These are phyloP conservation scores for Boletus bicolor DNA, from an alignment of 768 basidiomycete genomes.

Conservation along the genomic window DNA sequence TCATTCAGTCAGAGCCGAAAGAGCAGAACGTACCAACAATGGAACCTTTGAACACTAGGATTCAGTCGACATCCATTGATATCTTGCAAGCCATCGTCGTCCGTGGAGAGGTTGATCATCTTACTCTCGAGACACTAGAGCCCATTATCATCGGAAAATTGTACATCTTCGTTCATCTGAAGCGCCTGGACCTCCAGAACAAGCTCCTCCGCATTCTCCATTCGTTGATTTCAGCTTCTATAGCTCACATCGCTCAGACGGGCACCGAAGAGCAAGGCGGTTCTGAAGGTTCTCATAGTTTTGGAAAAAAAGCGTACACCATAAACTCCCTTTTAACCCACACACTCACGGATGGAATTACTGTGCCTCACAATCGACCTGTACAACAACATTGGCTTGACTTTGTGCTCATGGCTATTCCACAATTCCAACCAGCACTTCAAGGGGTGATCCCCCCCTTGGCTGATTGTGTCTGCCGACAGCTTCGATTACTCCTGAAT, in stretches of 20 bases:
- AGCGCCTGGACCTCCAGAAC: constrained; percentile 82
- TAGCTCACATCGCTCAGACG: constrained; percentile 30
- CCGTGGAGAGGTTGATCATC: constrained; percentile 71
- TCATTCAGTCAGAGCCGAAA: constrained; percentile 76
- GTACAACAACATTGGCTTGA: constrained; percentile 96
- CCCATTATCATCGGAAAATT: constrained; percentile 71
- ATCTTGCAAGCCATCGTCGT: constrained; percentile 79
- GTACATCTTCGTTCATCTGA: constrained; percentile 65
- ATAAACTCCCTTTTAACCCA: constrained; percentile 74
- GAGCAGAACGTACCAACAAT: constrained; percentile 45
- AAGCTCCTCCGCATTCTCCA: constrained; percentile 91
- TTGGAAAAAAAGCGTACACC: constrained; percentile 38
- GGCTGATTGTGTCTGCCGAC: constrained; percentile 74
- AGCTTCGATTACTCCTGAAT: constrained; percentile 53
- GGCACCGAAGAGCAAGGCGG: constrained; percentile 33
- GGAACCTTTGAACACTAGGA: constrained; percentile 55
- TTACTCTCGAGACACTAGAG: constrained; percentile 63
- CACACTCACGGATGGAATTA: constrained; percentile 78
- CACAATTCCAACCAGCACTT: constrained; percentile 75
- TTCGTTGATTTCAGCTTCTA: constrained; percentile 71
- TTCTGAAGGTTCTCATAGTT: constrained; percentile 34
- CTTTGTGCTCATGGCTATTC: constrained; percentile 87
- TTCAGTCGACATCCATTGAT: constrained; percentile 77
- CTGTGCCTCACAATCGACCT: constrained; percentile 63
- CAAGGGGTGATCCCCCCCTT: constrained; percentile 68